phyloP scores from a whole-genome alignment of 805 yeast species.

The Wickerhamiella musiphila region DNA sequence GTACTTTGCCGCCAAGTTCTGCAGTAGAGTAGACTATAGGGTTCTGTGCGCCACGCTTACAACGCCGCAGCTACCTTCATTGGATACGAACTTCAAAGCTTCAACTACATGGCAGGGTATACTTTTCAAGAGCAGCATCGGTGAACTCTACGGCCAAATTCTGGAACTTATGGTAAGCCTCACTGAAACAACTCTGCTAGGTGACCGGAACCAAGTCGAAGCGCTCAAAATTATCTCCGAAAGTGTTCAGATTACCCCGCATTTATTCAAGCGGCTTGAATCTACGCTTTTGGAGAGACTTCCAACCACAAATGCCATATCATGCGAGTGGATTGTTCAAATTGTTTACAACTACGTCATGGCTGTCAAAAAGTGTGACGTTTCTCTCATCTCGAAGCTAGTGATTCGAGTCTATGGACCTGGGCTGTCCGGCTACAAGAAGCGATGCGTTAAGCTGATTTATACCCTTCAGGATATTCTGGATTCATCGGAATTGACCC shows the following conservation, averaged over 20 bases:
- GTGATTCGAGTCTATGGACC: constrained; percentile 2
- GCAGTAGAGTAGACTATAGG: constrained; percentile 1
- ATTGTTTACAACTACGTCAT: constrained; percentile 2
- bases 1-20: constrained; percentile 1
- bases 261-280: constrained; percentile 2
- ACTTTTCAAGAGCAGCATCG: constrained; percentile 2
- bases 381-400: not conserved
- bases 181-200: constrained; percentile 1
- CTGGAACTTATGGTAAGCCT: constrained; percentile 5
- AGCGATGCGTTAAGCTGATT: constrained; percentile 4
- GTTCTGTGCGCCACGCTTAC: not conserved
- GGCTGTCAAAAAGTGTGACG: constrained; percentile 1
- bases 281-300: constrained; percentile 1
- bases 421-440: constrained; percentile 4
- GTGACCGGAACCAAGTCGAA: constrained; percentile 5
- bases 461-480: not conserved
- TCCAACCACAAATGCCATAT: constrained; percentile 1
- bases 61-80: not conserved
- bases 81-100: too few species aligned
- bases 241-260: constrained; percentile 3
- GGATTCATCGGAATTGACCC: not conserved
- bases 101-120: constrained; percentile 3
- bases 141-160: constrained; percentile 3
- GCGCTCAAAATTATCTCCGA: constrained; percentile 4
- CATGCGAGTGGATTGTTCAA: constrained; percentile 6